Percentiles rank a stretch among this genome's conserved stretches.
These are phyloP conservation scores for Hypoxylon lenormandii DNA, from an alignment of 495 filamentous ascomycete species.

Conservation along the genomic window DNA sequence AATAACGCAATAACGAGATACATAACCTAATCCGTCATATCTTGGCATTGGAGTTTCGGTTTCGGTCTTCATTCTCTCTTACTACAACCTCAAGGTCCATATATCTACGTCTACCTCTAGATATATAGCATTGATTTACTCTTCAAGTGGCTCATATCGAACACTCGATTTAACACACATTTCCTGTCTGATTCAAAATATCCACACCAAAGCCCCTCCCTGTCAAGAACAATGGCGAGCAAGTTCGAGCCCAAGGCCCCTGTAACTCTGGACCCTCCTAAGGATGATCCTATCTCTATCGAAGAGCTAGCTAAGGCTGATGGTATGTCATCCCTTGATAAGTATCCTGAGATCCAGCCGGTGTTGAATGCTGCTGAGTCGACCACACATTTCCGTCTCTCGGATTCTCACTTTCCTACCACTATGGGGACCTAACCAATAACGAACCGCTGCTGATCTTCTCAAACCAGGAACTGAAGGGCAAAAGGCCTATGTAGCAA, in stretches of 20 bases:
- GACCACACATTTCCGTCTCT: neutral
- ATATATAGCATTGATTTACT: neutral
- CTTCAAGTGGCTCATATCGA: neutral
- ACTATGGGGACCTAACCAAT: neutral
- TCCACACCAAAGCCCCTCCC: neutral
- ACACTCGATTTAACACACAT: neutral
- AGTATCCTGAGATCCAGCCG: neutral
- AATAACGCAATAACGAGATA: neutral
- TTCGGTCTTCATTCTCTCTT: neutral
- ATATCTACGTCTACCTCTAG: neutral
- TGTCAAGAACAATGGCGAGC: constrained; percentile 62
- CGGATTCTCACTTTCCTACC: neutral
- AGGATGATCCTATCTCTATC: constrained; percentile 81
- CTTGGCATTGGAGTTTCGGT: neutral
- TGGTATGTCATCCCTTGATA: constrained; percentile 65
- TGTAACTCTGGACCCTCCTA: constrained; percentile 84
- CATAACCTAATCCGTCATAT: neutral
- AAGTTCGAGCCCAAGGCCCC: constrained; percentile 88
- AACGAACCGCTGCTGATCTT: constrained; percentile 53
- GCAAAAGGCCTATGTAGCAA: constrained; percentile 87
- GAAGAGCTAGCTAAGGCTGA: constrained; percentile 83
- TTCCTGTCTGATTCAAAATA: neutral
- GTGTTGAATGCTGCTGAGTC: neutral
- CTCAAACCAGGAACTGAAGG: constrained; percentile 66
- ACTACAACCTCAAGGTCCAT: neutral